Evolutionary conservation across 2,329 filamentous ascomycete species (phyloP).

Genomic region (Canariomyces notabilis): DNA sequence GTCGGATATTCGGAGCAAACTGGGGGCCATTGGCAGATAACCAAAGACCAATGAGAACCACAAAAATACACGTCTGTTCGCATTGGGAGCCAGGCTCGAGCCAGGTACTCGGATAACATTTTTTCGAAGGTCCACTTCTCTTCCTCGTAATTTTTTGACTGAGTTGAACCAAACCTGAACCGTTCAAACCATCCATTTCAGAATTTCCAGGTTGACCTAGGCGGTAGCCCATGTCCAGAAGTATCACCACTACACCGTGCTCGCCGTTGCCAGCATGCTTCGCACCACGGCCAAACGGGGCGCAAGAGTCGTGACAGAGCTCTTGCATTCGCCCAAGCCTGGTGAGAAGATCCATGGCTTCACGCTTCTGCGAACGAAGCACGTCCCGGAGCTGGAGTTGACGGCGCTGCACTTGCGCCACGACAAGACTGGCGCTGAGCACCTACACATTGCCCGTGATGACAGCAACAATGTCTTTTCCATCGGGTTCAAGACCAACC

Average conservation of each 20-base stretch:
- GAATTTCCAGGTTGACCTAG: too few species aligned
- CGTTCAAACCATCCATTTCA: too few species aligned
- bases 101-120: background rate
- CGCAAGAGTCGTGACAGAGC: constrained; percentile 65
- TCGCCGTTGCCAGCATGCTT: constrained; percentile 17
- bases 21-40: background rate
- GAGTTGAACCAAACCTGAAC: too few species aligned
- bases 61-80: too few species aligned
- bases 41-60: background rate
- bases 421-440: constrained; percentile 92
- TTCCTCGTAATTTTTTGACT: too few species aligned
- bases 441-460: constrained; percentile 88
- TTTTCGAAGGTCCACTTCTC: background rate
- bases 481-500: constrained; percentile 98
- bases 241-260: background rate
- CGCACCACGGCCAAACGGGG: constrained; percentile 34
- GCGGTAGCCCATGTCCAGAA: too few species aligned
- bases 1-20: too few species aligned
- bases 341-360: constrained; percentile 92
- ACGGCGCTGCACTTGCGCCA: constrained; percentile 87
- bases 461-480: constrained; percentile 99
- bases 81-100: too few species aligned
- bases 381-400: constrained; percentile 89
- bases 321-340: constrained; percentile 68
- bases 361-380: constrained; percentile 80